phyloP scores from a whole-genome alignment of 441 rosid genomes.

The Bocquillonia castaneifolia region DNA sequence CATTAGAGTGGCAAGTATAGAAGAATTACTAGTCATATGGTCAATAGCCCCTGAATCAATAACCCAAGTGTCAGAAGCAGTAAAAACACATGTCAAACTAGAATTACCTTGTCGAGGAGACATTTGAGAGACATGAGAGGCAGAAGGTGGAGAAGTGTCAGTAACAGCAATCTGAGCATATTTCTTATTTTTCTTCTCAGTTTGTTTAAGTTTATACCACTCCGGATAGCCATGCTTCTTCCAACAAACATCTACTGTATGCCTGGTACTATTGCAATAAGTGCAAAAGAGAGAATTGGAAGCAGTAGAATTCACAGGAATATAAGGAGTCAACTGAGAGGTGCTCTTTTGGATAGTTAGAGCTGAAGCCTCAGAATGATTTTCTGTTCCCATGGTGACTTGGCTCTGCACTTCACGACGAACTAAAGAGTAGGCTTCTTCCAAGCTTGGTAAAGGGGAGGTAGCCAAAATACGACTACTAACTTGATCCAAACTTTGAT shows the following conservation, averaged over 20 bases:
- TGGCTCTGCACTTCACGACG: neutral
- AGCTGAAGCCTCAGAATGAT: neutral
- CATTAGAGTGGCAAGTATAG: neutral
- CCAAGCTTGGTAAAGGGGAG: neutral
- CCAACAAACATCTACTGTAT: neutral
- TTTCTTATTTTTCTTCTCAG: neutral
- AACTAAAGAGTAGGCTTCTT: neutral
- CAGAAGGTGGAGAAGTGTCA: neutral
- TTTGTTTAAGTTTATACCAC: slow-evolving; percentile 3
- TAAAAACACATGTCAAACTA: neutral
- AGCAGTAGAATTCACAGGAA: too few species aligned
- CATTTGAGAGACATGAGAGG: neutral
- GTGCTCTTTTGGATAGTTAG: neutral
- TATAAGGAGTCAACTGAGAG: too few species aligned
- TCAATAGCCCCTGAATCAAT: too few species aligned
- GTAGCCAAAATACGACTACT: slow-evolving; percentile 1
- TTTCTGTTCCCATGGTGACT: neutral
- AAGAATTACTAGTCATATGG: neutral
- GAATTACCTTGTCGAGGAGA: neutral
- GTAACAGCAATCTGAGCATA: neutral
- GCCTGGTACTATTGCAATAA: neutral
- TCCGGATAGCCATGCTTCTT: too few species aligned
- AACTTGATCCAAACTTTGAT: slow-evolving; percentile 8
- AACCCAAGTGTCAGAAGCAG: neutral
- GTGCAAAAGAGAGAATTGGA: neutral